A percentile compares a stretch with the other conserved stretches of the same genome.
These are phyloP conservation scores for Kodamaea kakaduensis DNA, from an alignment of 805 yeast genomes.

Conservation along the genomic window DNA sequence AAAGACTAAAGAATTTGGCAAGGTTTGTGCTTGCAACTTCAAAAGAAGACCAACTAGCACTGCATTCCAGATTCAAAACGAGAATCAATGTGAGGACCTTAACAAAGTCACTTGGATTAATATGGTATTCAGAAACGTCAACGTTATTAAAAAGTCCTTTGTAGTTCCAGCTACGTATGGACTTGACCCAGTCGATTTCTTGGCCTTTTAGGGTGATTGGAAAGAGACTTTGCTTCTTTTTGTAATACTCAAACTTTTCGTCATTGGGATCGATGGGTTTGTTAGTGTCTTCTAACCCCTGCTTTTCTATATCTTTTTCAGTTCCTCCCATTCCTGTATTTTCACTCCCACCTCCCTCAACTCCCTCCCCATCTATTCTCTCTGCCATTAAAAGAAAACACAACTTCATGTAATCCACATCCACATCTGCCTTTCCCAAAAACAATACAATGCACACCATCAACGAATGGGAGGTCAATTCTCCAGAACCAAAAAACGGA, in stretches of 20 bases:
- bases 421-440: slow-evolving; percentile 4
- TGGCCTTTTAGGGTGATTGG: no score
- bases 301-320: no score
- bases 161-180: no score
- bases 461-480: no score
- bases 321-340: no score
- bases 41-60: slow-evolving; percentile 38
- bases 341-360: no score
- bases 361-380: slow-evolving; percentile 4
- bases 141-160: slow-evolving; percentile 43
- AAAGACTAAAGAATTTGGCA: slow-evolving; percentile 46
- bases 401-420: slow-evolving; percentile 4
- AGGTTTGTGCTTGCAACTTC: slow-evolving; percentile 42
- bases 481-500: no score
- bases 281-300: no score
- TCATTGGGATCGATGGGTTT: no score
- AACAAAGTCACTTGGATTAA: slow-evolving; percentile 41
- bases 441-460: slow-evolving; percentile 4
- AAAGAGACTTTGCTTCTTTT: no score
- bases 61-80: slow-evolving; percentile 25
- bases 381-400: slow-evolving; percentile 7
- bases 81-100: slow-evolving; percentile 49
- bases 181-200: slow-evolving; percentile 29
- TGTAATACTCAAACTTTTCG: no score
- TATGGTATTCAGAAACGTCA: slow-evolving; percentile 30